Base-by-base conservation (phyloP, 2,329 filamentous ascomycete species). In the Cucurbitaria berberidis region DNA sequence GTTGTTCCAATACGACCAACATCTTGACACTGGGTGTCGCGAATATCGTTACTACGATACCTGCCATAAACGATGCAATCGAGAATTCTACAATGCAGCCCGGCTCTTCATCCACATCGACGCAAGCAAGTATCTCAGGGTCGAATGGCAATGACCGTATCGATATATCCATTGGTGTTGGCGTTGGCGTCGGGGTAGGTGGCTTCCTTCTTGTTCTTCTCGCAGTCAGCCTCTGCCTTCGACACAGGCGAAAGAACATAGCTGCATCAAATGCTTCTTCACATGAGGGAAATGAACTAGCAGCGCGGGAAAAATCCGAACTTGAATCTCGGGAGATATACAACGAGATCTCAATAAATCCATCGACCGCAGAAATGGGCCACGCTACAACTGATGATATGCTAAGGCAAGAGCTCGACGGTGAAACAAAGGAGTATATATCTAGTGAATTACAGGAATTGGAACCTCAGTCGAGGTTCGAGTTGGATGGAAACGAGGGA, bases 181-280 rank as follows among this genome's bases (percentile, higher is more conserved):
- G 63, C 10, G 61, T 64, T 2, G 63, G 63, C 15, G 45, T 66
- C 8, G 61, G 63, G 1, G 40, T 60, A 1, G 63, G 59, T 26
- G 60, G 55, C 11, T 30, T 59, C 13, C 39, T 58, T 7, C 36
- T 52, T 7, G 27, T 66, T 41, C 35, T 53, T 10, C 51, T 62
- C 16, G 55, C 51, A 9, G 26, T 54, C 9, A 27, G 54, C 16
- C 24, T 59, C 30, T 22, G 53, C 15, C 18, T 59, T 19, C 43
- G 51, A 30, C 49, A 47, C 8, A 47, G 40, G 13, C 43, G 40
- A 19, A 42, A 32, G 34, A 27, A 27, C 10, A 10, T 6, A 27
- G 26, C 10, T 10, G 26, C 10, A 27, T 27, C 26, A 10, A 27
- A 27, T 10, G 10, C 26, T 6, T 10, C 26, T 27, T n/a, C n/a